These are phyloP conservation scores for Ustilago hordei DNA, from an alignment of 1,284 basidiomycete species.

Conservation along the genomic window DNA sequence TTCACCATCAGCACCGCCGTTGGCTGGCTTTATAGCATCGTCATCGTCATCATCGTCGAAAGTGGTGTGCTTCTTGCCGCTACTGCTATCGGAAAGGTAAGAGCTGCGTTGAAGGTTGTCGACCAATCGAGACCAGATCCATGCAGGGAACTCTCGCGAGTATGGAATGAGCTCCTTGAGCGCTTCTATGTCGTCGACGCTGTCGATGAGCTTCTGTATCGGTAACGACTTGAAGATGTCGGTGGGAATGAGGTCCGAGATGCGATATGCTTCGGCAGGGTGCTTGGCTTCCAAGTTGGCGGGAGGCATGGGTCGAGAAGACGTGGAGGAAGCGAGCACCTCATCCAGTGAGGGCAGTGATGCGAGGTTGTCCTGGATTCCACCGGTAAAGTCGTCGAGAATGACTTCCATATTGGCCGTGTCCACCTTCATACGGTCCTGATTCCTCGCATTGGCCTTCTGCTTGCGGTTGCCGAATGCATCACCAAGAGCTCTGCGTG, in stretches of 20 bases:
- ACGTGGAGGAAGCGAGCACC: slow-evolving; percentile 51
- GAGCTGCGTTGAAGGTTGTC: slow-evolving; percentile 50
- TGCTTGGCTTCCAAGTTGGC: slow-evolving; percentile 60
- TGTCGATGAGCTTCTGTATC: slow-evolving; percentile 50
- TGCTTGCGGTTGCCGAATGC: slow-evolving; percentile 68
- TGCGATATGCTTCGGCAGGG: slow-evolving; percentile 62
- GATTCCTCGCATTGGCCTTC: slow-evolving; percentile 62
- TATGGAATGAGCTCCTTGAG: slow-evolving; percentile 40
- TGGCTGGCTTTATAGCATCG: not conserved
- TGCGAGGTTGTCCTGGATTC: slow-evolving; percentile 56
- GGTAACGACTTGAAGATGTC: slow-evolving; percentile 50
- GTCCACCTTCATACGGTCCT: slow-evolving; percentile 69
- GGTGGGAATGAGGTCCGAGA: slow-evolving; percentile 56
- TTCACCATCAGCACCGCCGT: slow-evolving; percentile 11
- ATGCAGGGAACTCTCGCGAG: slow-evolving; percentile 43
- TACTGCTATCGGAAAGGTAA: slow-evolving; percentile 23
- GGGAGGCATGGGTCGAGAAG: slow-evolving; percentile 59
- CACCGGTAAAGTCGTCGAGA: slow-evolving; percentile 59
- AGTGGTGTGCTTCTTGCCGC: slow-evolving; percentile 36
- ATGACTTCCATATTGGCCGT: slow-evolving; percentile 64
- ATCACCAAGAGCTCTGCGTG: slow-evolving; percentile 64
- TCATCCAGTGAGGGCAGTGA: slow-evolving; percentile 52
- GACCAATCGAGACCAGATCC: slow-evolving; percentile 44
- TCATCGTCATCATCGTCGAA: slow-evolving; percentile 42
- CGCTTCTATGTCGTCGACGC: slow-evolving; percentile 26